Percentiles rank a stretch among this genome's conserved stretches.
Evolutionary conservation across 2,329 filamentous ascomycete species (phyloP).

Genomic region (Penicillium sp.): DNA sequence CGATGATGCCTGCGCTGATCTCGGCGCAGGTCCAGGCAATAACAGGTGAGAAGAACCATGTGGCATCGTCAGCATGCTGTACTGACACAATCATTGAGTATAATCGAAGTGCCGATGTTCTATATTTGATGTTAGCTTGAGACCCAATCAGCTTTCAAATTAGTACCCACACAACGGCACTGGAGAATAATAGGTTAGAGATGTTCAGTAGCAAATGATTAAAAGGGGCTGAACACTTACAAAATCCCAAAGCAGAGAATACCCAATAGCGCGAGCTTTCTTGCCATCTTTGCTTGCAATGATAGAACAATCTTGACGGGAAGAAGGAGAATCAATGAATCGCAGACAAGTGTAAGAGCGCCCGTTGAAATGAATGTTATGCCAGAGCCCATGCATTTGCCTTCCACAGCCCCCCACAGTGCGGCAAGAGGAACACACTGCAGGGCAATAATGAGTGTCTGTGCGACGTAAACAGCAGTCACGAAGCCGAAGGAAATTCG

Average conservation of each 20-base stretch:
- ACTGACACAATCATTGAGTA: constrained; percentile 19
- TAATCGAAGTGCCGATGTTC: constrained; percentile 19
- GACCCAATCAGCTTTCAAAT: neutral
- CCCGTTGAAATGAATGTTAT: constrained; percentile 15
- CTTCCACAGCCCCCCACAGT: constrained; percentile 10
- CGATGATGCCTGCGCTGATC: constrained; percentile 18
- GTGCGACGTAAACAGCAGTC: constrained; percentile 16
- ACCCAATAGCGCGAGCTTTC: constrained; percentile 11
- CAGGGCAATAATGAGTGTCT: constrained; percentile 20
- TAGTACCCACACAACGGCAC: neutral
- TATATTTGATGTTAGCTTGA: neutral
- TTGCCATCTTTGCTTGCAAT: constrained; percentile 10
- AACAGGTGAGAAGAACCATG: constrained; percentile 22
- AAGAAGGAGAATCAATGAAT: constrained; percentile 18
- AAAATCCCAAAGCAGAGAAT: constrained; percentile 19
- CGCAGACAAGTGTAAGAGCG: constrained; percentile 16
- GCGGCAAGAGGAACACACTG: constrained; percentile 20
- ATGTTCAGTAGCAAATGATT: neutral
- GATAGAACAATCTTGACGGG: constrained; percentile 17
- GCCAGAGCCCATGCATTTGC: constrained; percentile 14
- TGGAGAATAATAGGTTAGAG: neutral
- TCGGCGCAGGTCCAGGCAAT: constrained; percentile 20
- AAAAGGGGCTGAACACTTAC: neutral
- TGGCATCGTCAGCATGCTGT: constrained; percentile 11
- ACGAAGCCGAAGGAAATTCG: constrained; percentile 15